phyloP scores from a whole-genome alignment of 495 filamentous ascomycete genomes.

The Hypoxylon perforatum region DNA sequence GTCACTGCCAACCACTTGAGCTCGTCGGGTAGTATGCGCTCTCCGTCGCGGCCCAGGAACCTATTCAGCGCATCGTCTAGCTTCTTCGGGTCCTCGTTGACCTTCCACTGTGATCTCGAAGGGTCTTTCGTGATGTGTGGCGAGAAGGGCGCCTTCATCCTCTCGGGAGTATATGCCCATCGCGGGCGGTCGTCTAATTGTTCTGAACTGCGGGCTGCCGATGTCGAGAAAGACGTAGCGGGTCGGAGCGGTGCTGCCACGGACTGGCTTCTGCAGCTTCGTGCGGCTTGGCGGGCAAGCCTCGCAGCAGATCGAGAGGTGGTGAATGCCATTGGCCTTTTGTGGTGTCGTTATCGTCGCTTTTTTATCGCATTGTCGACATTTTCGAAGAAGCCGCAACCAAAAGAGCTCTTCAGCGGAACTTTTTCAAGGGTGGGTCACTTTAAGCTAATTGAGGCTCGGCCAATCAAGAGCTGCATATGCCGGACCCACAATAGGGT shows the following conservation, averaged over 20 bases:
- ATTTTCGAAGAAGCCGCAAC: slow-evolving; percentile 5
- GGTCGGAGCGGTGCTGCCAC: slow-evolving; percentile 14
- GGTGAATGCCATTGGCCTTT: slow-evolving; percentile 40
- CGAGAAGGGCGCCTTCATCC: slow-evolving; percentile 79
- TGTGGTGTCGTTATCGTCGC: slow-evolving; percentile 1
- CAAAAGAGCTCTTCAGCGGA: slow-evolving; percentile 9
- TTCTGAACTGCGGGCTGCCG: slow-evolving; percentile 24
- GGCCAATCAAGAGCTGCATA: slow-evolving; percentile 21
- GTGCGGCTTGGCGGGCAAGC: slow-evolving; percentile 36
- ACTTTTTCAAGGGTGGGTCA: slow-evolving; percentile 39
- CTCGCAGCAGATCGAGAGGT: slow-evolving; percentile 36
- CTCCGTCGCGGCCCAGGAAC: slow-evolving; percentile 76
- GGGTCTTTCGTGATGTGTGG: slow-evolving; percentile 60
- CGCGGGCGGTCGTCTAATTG: slow-evolving; percentile 61
- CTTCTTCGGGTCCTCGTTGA: slow-evolving; percentile 77
- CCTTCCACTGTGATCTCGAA: slow-evolving; percentile 62
- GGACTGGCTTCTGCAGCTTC: slow-evolving; percentile 25
- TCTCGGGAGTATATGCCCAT: slow-evolving; percentile 84
- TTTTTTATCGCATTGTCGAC: slow-evolving; percentile 26
- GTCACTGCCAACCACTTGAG: slow-evolving; percentile 97
- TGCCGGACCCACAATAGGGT: no score
- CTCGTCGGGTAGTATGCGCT: slow-evolving; percentile 82
- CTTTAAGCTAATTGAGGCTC: not conserved
- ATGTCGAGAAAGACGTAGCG: slow-evolving; percentile 36
- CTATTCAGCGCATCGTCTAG: slow-evolving; percentile 80